Evolutionary conservation across 2,329 filamentous ascomycete genomes (phyloP).

Genomic region (Berkeleyomyces basicola): DNA sequence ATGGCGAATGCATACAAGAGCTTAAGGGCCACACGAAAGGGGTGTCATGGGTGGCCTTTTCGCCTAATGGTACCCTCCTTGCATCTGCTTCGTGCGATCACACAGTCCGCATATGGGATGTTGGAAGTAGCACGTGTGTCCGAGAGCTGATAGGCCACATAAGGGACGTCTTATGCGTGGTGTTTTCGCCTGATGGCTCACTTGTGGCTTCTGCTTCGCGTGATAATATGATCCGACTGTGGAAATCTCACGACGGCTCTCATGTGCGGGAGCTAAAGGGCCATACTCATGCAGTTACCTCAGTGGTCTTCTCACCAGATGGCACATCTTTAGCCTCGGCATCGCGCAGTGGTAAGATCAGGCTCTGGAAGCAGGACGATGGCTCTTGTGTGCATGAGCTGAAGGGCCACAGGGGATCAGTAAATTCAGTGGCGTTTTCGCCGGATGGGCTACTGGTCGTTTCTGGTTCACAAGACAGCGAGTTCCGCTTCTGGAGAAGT

Average conservation of each 20-base stretch:
- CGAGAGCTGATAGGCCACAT: too few species aligned
- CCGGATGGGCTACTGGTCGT: background rate
- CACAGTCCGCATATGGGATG: too few species aligned
- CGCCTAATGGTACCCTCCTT: too few species aligned
- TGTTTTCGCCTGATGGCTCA: too few species aligned
- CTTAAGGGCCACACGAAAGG: too few species aligned
- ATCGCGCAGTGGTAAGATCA: background rate
- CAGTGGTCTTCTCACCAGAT: background rate
- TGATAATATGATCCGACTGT: too few species aligned
- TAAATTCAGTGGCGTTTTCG: background rate
- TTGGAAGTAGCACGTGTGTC: too few species aligned
- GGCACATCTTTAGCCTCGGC: background rate
- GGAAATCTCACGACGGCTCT: background rate
- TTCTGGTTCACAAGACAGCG: background rate
- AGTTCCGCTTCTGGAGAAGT: background rate
- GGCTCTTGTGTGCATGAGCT: background rate
- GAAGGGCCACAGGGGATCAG: background rate
- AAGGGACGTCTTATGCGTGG: too few species aligned
- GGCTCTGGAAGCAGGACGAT: background rate
- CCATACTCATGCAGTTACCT: background rate
- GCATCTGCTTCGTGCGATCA: too few species aligned
- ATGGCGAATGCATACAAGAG: too few species aligned
- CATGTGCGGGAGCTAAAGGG: background rate
- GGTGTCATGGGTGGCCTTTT: too few species aligned
- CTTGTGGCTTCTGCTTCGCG: too few species aligned